Evolutionary conservation across 2,329 filamentous ascomycete genomes (phyloP).

Genomic region (Lasiodiplodia gonubiensis): DNA sequence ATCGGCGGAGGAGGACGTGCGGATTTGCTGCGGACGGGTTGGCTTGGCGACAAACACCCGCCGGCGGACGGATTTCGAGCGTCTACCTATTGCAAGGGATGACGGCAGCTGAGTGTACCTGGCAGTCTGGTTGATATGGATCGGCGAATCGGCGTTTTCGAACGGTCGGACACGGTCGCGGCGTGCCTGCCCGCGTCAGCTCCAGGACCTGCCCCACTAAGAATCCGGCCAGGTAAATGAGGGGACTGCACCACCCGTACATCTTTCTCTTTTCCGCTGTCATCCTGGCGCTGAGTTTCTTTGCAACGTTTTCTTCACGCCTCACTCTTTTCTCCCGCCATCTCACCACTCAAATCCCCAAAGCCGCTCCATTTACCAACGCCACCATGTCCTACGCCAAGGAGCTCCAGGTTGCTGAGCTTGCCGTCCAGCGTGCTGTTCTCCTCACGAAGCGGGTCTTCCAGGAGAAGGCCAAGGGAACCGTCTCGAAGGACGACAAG

Average conservation of each 20-base stretch:
- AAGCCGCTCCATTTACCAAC: slow-evolving; percentile 30
- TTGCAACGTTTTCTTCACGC: slow-evolving; percentile 33
- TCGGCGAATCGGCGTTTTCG: slow-evolving; percentile 28
- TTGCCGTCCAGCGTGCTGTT: slow-evolving; percentile 84
- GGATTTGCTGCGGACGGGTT: neutral
- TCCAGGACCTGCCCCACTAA: slow-evolving; percentile 28
- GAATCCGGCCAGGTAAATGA: slow-evolving; percentile 27
- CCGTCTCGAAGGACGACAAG: slow-evolving; percentile 90
- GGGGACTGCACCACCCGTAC: slow-evolving; percentile 27
- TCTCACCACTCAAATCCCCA: slow-evolving; percentile 29
- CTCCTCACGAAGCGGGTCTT: slow-evolving; percentile 79
- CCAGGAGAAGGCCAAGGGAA: slow-evolving; percentile 91
- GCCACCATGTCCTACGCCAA: slow-evolving; percentile 65
- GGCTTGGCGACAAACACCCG: neutral
- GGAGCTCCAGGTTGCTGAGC: slow-evolving; percentile 82
- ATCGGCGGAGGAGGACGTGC: slow-evolving; percentile 2
- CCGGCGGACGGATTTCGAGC: neutral
- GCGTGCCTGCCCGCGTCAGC: slow-evolving; percentile 22
- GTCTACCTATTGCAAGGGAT: neutral
- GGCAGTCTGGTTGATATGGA: slow-evolving; percentile 8
- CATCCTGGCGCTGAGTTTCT: slow-evolving; percentile 36
- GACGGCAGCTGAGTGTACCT: neutral
- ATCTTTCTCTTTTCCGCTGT: slow-evolving; percentile 40
- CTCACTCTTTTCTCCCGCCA: slow-evolving; percentile 29
- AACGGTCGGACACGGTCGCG: neutral